phyloP scores from a whole-genome alignment of 176 grass and related monocot genomes.

The Eragrostis curvula region DNA sequence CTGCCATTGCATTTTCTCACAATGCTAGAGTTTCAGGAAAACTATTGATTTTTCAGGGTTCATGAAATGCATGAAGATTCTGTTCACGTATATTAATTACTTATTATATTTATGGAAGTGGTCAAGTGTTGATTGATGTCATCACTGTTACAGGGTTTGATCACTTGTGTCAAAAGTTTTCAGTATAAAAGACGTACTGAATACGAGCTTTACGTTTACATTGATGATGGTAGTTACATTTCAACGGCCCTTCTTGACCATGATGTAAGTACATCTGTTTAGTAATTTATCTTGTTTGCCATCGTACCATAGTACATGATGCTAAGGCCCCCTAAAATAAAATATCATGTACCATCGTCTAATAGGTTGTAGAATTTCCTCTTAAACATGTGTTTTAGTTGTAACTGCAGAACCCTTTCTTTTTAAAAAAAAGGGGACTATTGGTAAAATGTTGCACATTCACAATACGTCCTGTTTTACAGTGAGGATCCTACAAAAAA shows the following conservation, averaged over 20 bases:
- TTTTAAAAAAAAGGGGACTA: too few species aligned
- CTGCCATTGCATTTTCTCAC: too few species aligned
- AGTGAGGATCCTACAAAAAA: too few species aligned
- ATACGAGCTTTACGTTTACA: slow-evolving; percentile 74
- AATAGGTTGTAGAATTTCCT: too few species aligned
- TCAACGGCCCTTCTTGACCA: slow-evolving; percentile 68
- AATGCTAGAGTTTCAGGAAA: too few species aligned
- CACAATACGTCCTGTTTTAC: too few species aligned
- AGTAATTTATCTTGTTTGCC: background rate
- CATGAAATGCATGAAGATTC: background rate
- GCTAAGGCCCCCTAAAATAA: background rate
- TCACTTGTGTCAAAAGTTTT: slow-evolving; percentile 72
- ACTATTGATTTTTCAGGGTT: slow-evolving; percentile 18
- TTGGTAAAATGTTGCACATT: too few species aligned
- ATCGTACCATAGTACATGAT: slow-evolving; percentile 16
- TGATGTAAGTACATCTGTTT: slow-evolving; percentile 57
- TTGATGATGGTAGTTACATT: slow-evolving; percentile 95
- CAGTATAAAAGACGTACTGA: slow-evolving; percentile 47
- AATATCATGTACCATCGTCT: too few species aligned
- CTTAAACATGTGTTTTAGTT: too few species aligned
- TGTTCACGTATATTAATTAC: slow-evolving; percentile 15
- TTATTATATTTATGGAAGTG: slow-evolving; percentile 14
- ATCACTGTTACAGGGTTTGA: slow-evolving; percentile 65
- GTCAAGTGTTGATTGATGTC: slow-evolving; percentile 4
- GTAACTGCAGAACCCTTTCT: too few species aligned